Evolutionary conservation across 106 monocot species (phyloP).

Genomic region (Dendrobium officinale): DNA sequence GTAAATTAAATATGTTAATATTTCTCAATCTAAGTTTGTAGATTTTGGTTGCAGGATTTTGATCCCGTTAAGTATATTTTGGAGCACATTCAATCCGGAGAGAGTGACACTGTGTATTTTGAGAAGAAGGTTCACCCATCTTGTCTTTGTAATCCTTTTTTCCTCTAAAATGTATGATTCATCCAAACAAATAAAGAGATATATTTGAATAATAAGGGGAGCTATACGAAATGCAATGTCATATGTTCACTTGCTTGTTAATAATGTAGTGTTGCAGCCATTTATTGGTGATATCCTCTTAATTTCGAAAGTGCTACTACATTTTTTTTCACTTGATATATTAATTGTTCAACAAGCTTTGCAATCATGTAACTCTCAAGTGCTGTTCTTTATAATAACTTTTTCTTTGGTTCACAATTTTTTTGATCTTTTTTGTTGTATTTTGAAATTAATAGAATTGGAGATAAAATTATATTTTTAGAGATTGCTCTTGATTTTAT

Average conservation of each 20-base stretch:
- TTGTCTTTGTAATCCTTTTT: not conserved
- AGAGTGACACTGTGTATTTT: constrained; percentile 67
- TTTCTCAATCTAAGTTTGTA: not conserved
- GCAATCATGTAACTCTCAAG: not conserved
- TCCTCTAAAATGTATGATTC: not conserved
- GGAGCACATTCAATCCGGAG: constrained; percentile 70
- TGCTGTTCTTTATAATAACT: not conserved
- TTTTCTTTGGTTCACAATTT: not conserved
- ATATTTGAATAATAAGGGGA: not conserved
- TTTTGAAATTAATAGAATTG: not conserved
- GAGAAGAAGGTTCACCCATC: constrained; percentile 64
- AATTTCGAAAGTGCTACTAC: not conserved
- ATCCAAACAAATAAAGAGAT: not conserved
- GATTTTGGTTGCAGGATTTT: constrained; percentile 61
- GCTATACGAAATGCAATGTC: not conserved
- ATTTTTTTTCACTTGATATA: not conserved
- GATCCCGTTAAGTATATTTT: constrained; percentile 81
- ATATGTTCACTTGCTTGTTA: not conserved
- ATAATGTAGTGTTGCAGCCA: not conserved
- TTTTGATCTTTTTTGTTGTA: not conserved
- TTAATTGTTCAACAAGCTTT: not conserved
- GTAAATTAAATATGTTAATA: not conserved
- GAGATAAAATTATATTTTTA: too few relatives aligned
- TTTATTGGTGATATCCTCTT: not conserved
- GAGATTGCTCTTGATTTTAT: too few relatives aligned